Base-by-base conservation (phyloP, 768 basidiomycete species). In the Calocybe indica region DNA sequence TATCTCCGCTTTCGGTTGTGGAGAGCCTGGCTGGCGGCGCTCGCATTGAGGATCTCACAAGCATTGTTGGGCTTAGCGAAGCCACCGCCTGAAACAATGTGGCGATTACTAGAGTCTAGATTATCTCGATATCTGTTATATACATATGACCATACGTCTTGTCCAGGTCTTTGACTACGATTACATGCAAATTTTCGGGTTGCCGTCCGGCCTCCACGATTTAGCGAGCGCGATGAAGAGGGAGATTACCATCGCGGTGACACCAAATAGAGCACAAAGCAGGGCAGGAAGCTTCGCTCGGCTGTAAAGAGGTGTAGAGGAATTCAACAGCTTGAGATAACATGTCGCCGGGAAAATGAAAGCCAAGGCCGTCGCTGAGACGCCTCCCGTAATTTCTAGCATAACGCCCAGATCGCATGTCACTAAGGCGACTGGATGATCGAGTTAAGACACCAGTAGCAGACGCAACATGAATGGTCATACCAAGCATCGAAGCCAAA, bases 361-460 rank as follows among this genome's bases (percentile, higher is more conserved):
- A 3, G 95, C 95, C 7, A 97, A 77, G 0, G 92, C 82, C 0
- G 92, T 92, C 5, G 90, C 90, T 10, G 90, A 90, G 8, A 90
- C 78, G n/a, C 95, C 95, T n/a, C 96, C 96, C 0, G 93, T 94
- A 38, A 99, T 88, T 70, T 99, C 96, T 35, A 99, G 83, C 70
- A 95, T 96, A 39, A 97, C 86, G n/a, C 96, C 96, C 10, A 99
- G 78, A 63, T 99, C 95, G 61, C 93, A 96, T 1, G 95, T 97
- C 48, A 93, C 75, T 46, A 97, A 74, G 5, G 95, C 82, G 50
- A 96, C 93, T 94, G 60, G 10, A n/a, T 39, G 28, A 10, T 45
- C 45, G 43, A 44, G 44, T 57, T 11, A 57, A 57, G 43, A 22
- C 29, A 42, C 13, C 31, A 35, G 14, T 3, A 9, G 38, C 5